phyloP scores from a whole-genome alignment of 2,329 filamentous ascomycete species.

The Paecilomyces niveus region DNA sequence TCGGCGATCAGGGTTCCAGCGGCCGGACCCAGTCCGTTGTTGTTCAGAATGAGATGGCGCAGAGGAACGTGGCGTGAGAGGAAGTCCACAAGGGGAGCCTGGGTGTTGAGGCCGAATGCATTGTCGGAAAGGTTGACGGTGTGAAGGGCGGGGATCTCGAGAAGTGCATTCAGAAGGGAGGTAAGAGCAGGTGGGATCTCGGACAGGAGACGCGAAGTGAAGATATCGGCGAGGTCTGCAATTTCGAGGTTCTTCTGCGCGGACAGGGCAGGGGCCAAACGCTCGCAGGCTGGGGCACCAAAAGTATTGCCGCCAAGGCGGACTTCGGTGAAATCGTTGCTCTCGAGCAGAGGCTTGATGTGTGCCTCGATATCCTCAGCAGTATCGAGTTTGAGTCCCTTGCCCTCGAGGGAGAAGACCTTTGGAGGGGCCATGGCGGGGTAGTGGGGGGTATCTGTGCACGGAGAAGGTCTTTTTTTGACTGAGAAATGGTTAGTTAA shows the following conservation, averaged over 20 bases:
- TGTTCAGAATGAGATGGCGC: slow-evolving; percentile 92
- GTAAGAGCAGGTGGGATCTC: slow-evolving; percentile 91
- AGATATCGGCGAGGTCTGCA: slow-evolving; percentile 94
- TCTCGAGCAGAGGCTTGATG: slow-evolving; percentile 65
- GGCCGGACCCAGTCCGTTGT: slow-evolving; percentile 91
- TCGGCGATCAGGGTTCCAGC: slow-evolving; percentile 86
- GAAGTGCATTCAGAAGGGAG: slow-evolving; percentile 74
- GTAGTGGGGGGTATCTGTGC: slow-evolving; percentile 15
- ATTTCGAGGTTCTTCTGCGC: slow-evolving; percentile 75
- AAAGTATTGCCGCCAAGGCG: slow-evolving; percentile 85
- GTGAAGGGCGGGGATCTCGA: slow-evolving; percentile 77
- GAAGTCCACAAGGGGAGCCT: slow-evolving; percentile 87
- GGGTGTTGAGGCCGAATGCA: slow-evolving; percentile 92
- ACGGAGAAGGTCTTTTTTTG: background rate
- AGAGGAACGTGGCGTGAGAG: slow-evolving; percentile 81
- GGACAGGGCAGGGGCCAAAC: slow-evolving; percentile 72
- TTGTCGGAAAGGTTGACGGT: slow-evolving; percentile 97
- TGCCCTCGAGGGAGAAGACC: slow-evolving; percentile 81
- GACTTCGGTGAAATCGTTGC: slow-evolving; percentile 69
- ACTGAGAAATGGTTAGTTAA: slow-evolving; percentile 1
- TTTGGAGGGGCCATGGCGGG: slow-evolving; percentile 48
- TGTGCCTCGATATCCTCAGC: slow-evolving; percentile 80
- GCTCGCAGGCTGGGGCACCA: slow-evolving; percentile 79
- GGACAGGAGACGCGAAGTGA: slow-evolving; percentile 84
- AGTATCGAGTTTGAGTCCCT: slow-evolving; percentile 84